These are phyloP conservation scores for Aspergillus sp. DNA, from an alignment of 2,329 filamentous ascomycete genomes.

Conservation along the genomic window DNA sequence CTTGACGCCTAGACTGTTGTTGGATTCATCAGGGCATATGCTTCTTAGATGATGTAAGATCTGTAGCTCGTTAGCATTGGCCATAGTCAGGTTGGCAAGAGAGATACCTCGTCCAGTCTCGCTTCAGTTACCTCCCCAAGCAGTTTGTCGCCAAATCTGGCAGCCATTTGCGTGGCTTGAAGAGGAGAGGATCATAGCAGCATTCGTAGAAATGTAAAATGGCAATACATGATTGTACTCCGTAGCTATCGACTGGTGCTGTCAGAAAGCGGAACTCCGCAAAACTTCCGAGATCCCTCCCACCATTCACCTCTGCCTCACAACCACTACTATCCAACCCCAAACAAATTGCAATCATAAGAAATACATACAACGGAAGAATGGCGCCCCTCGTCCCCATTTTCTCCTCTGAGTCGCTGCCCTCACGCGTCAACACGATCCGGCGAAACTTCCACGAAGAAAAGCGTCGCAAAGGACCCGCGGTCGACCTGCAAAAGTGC, in stretches of 20 bases:
- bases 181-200: not conserved
- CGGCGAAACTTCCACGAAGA: slow-evolving; percentile 38
- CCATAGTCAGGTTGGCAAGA: not conserved
- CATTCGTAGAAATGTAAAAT: not conserved
- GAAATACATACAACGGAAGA: not conserved
- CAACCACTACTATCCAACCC: not conserved
- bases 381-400: slow-evolving; percentile 53
- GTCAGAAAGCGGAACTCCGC: not conserved
- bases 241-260: not conserved
- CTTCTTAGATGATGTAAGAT: slow-evolving; percentile 24
- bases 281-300: not conserved
- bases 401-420: slow-evolving; percentile 48
- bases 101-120: slow-evolving; percentile 45
- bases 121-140: slow-evolving; percentile 46
- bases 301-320: not conserved
- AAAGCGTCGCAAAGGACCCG: slow-evolving; percentile 46
- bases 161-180: slow-evolving; percentile 18
- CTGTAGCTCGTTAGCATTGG: slow-evolving; percentile 10
- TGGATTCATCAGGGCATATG: slow-evolving; percentile 15
- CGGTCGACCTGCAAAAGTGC: slow-evolving; percentile 49
- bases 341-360: not conserved
- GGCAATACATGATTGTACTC: not conserved
- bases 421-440: slow-evolving; percentile 44
- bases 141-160: slow-evolving; percentile 46
- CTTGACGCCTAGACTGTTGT: slow-evolving; percentile 36